phyloP scores from a whole-genome alignment of 495 filamentous ascomycete species.

The Penicillium robsamsonii region DNA sequence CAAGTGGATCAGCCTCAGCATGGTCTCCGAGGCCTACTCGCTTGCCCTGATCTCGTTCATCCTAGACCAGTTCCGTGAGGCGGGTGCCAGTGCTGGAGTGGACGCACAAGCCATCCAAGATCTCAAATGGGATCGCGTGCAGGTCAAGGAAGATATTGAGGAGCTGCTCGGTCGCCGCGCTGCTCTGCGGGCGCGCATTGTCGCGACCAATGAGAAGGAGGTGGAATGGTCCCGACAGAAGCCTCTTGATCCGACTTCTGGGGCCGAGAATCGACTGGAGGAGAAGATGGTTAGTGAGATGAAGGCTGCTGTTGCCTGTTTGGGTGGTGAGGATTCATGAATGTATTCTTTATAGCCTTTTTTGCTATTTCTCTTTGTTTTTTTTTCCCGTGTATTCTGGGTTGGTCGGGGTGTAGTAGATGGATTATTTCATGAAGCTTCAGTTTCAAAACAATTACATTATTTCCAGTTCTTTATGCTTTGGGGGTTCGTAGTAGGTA shows the following conservation, averaged over 20 bases:
- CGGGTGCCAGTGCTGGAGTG: slow-evolving; percentile 55
- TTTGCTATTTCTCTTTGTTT: slow-evolving; percentile 10
- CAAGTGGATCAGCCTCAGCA: slow-evolving; percentile 62
- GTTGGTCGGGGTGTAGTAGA: slow-evolving; percentile 20
- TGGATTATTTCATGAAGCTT: slow-evolving; percentile 11
- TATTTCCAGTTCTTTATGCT: not conserved
- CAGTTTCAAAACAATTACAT: slow-evolving; percentile 8
- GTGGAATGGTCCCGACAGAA: slow-evolving; percentile 58
- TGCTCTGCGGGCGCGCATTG: slow-evolving; percentile 62
- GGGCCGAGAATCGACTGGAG: slow-evolving; percentile 62
- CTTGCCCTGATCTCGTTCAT: slow-evolving; percentile 70
- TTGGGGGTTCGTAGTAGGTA: not conserved
- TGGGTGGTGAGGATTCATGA: slow-evolving; percentile 42
- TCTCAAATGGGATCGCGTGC: slow-evolving; percentile 67
- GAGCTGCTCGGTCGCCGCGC: slow-evolving; percentile 63
- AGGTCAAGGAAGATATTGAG: slow-evolving; percentile 75
- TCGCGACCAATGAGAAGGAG: slow-evolving; percentile 71
- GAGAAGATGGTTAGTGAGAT: slow-evolving; percentile 69
- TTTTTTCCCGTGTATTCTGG: slow-evolving; percentile 13
- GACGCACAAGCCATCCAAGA: slow-evolving; percentile 60
- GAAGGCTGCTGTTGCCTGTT: slow-evolving; percentile 39
- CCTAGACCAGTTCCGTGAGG: slow-evolving; percentile 57
- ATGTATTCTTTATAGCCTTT: slow-evolving; percentile 23
- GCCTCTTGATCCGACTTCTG: slow-evolving; percentile 32
- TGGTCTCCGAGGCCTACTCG: slow-evolving; percentile 72